Base-by-base conservation (phyloP, 108 stramenopile species). In the Nitzschia sp. region DNA sequence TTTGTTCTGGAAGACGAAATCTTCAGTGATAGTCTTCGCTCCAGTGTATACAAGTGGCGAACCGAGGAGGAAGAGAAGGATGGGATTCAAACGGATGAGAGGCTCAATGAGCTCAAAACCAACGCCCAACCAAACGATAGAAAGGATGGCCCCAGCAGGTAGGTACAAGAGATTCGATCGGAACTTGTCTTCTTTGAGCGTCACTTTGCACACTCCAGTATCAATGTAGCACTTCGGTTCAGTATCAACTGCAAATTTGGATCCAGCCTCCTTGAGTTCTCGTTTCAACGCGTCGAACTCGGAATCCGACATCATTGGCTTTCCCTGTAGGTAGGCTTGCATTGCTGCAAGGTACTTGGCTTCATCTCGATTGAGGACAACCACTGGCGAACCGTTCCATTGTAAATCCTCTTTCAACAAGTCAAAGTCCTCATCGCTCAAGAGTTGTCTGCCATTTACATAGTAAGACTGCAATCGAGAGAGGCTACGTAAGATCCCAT, bases 151-250 rank as follows among this genome's bases (percentile, higher is more conserved):
- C 33, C 78, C 85, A 19, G 88, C 91, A 0, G 97, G 97, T 36
- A 95, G 77, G 80, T 97, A 97, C 25, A 96, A 82, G 27, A 95
- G 77, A 73, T 94, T 89, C 49, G 74, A 84, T 27, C 95, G 89
- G 71, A 96, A 95, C 19, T 81, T 78, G 74, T 98, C 95, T 32
- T 89, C 80, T 73, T 91, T 82, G 54, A 90, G 77, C 2, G 87
- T 94, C 1, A 95, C 94, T 30, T 83, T 95, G 82, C 97, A 98
- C 18, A 98, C 90, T 9, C 97, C 97, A 49, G 96, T 93, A 71
- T 98, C 97, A 55, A 98, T 90, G 91, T 95, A 95, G 75, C 95
- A 96, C 83, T 94, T 95, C 3, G 97, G 97, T 66, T 98, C 96
- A 34, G 85, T 96, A 51, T 86, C 71, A 0, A 95, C 94, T 9